Conservation (phyloP, 768 basidiomycete species). For the Rickenella mellea region DNA sequence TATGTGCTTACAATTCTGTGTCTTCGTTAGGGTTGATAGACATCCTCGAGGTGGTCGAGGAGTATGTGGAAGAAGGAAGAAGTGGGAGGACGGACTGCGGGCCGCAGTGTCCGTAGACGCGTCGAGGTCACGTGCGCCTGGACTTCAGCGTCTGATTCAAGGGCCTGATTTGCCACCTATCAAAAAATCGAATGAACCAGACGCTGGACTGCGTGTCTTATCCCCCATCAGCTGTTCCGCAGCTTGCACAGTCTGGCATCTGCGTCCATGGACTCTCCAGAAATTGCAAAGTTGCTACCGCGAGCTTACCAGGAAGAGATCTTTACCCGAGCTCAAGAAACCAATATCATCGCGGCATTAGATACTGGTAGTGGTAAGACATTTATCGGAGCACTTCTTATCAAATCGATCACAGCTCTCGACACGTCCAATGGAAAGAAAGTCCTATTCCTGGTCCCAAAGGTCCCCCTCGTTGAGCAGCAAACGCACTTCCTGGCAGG, state of each 20-base stretch:
- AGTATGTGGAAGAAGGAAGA: too few relatives aligned
- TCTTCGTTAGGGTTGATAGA: slow-evolving; percentile 81
- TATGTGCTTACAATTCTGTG: slow-evolving; percentile 79
- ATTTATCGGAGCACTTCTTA: slow-evolving; percentile 50
- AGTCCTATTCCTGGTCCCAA: slow-evolving; percentile 76
- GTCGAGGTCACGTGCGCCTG: too few relatives aligned
- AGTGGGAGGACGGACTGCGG: too few relatives aligned
- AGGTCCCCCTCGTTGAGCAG: slow-evolving; percentile 78
- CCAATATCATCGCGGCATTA: slow-evolving; percentile 49
- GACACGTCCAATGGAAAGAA: slow-evolving; percentile 43
- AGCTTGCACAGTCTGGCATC: too few relatives aligned
- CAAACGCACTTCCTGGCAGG: slow-evolving; percentile 58
- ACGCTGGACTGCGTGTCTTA: too few relatives aligned
- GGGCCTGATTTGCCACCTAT: too few relatives aligned
- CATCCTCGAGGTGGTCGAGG: too few relatives aligned
- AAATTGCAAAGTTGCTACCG: slow-evolving; percentile 25
- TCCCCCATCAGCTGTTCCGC: too few relatives aligned
- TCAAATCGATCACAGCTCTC: slow-evolving; percentile 62
- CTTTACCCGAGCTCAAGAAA: slow-evolving; percentile 37
- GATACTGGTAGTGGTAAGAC: slow-evolving; percentile 59
- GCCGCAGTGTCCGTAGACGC: too few relatives aligned
- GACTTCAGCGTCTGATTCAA: too few relatives aligned
- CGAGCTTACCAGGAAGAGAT: slow-evolving; percentile 50
- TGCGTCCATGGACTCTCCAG: too few relatives aligned
- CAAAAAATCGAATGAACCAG: too few relatives aligned